Evolutionary conservation across 2,329 filamentous ascomycete species (phyloP), one percentile per base, ranked within the genome.

Genomic region (Ascochyta lentis): DNA sequence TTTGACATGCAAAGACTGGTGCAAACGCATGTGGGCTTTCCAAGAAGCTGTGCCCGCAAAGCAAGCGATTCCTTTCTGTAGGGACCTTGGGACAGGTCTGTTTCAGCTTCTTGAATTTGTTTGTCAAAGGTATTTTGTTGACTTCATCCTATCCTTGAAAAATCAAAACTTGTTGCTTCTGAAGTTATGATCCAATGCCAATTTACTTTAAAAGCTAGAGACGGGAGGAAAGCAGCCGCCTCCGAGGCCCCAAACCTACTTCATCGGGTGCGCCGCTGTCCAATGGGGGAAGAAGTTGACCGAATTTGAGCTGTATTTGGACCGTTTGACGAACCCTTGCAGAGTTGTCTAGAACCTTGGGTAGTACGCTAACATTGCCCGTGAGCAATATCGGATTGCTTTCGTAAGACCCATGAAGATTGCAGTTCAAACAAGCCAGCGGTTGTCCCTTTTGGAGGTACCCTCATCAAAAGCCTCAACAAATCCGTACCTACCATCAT

Each of bases 31-130:
- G 1, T 59, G 52, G 52, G 54, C 56, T 2, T 59, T 50, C 13
- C 45, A 59, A 24, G 52, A 59, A 40, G 9, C 23, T 19, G 45
- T 56, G 12, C 45, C 54, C 13, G 44, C 52, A n/a, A 39, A n/a
- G 2, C 7, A 22, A 12, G 15, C 38, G 5, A 13, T 41, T 4
- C 3, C 49, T 4, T 8, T 57, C 15, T 52, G 44, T 16, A 34
- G 51, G 2, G 8, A 1, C 2, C 3, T 7, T 1, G 41, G 26
- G 31, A 3, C 42, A 4, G 46, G 45, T 16, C 12, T 46, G 3
- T 23, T 43, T 26, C n/a, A 40, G 3, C 38, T 52, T 9, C n/a
- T 46, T 3, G 43, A 19, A 1, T 51, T 56, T 10, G 29, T 6
- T 4, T 13, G 4, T 6, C 4, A 16, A n/a, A 34, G 33, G n/a